Percentiles rank a stretch among this genome's conserved stretches.
Evolutionary conservation across 768 basidiomycete genomes (phyloP).

Genomic region (Hypholoma sublateritium): DNA sequence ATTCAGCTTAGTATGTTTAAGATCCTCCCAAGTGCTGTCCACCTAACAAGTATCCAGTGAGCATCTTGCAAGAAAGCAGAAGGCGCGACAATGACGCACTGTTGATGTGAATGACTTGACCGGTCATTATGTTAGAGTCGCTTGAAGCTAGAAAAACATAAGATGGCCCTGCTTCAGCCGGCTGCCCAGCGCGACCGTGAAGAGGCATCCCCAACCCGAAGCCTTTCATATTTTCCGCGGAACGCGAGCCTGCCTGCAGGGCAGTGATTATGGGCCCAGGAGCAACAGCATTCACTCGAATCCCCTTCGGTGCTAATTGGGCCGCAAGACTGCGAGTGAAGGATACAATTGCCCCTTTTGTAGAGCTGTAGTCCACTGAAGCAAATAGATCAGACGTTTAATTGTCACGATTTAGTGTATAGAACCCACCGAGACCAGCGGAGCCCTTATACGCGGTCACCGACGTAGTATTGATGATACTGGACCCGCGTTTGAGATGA

Average conservation of each 20-base stretch:
- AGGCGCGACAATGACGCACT: constrained; percentile 17
- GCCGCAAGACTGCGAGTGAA: constrained; percentile 56
- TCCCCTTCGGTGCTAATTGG: constrained; percentile 54
- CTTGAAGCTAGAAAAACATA: constrained; percentile 56
- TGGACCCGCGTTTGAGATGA: constrained; percentile 55
- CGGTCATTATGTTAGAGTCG: constrained; percentile 39
- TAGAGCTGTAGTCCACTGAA: constrained; percentile 49
- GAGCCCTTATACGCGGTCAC: constrained; percentile 52
- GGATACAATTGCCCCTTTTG: constrained; percentile 59
- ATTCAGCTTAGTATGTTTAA: no score
- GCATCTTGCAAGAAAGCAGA: background rate
- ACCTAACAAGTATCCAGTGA: constrained; percentile 8
- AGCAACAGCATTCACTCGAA: constrained; percentile 54
- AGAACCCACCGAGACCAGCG: constrained; percentile 22
- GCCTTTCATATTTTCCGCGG: constrained; percentile 55
- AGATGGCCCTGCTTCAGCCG: constrained; percentile 49
- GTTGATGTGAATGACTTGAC: constrained; percentile 37
- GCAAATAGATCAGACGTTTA: background rate
- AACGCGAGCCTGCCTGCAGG: constrained; percentile 54
- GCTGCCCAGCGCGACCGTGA: constrained; percentile 50
- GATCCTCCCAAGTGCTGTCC: constrained; percentile 24
- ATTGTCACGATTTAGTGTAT: constrained; percentile 19
- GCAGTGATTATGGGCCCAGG: constrained; percentile 60
- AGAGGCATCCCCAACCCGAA: constrained; percentile 49
- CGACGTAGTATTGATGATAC: constrained; percentile 62